Conservation (phyloP, 192 early-diverging fungal species). For the Radiomyces spectabilis region DNA sequence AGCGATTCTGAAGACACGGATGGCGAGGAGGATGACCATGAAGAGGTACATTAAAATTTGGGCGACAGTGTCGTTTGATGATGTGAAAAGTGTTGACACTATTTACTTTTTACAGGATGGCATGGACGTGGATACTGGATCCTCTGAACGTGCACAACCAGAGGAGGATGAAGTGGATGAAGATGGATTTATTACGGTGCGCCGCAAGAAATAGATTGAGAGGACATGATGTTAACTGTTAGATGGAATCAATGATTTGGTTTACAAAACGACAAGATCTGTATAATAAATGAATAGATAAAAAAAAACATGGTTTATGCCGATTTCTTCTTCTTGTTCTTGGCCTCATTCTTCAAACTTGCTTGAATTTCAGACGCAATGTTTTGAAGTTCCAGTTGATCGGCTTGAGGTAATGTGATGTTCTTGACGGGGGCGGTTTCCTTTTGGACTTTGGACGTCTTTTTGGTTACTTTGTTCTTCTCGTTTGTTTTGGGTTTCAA, state of each 20-base stretch:
- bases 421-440: not conserved
- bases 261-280: too few relatives aligned
- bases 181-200: slow-evolving; percentile 16
- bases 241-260: not conserved
- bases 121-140: slow-evolving; percentile 8
- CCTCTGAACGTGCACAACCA: not conserved
- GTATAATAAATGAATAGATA: too few relatives aligned
- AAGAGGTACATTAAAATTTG: not conserved
- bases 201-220: not conserved
- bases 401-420: not conserved
- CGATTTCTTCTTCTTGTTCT: too few relatives aligned
- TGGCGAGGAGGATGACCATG: slow-evolving; percentile 4
- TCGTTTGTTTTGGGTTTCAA: too few relatives aligned
- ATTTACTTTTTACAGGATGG: not conserved
- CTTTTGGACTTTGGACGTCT: not conserved
- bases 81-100: not conserved
- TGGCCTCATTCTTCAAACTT: too few relatives aligned
- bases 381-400: not conserved
- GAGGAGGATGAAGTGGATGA: not conserved
- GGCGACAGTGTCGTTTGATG: not conserved
- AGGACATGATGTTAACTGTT: not conserved
- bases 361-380: not conserved
- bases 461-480: too few relatives aligned
- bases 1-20: slow-evolving; percentile 26
- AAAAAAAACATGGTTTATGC: too few relatives aligned